Evolutionary conservation across 305 asterid genomes (phyloP), one percentile per base, ranked within the genome.

Genomic region (Andrographis paniculata): DNA sequence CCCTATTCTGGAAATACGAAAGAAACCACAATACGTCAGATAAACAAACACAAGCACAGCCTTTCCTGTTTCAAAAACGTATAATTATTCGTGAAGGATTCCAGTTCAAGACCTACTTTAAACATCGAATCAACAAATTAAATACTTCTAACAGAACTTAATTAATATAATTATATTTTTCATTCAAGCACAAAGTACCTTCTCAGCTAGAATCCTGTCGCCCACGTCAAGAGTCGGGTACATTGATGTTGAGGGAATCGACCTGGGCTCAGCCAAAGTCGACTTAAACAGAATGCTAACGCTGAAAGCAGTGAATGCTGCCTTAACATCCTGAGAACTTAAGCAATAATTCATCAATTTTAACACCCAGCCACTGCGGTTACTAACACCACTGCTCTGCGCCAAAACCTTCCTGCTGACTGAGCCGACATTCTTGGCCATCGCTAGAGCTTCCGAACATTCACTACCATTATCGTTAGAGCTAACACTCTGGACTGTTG

Each of bases 241-340:
- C 98, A 89, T 89, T 19, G 98, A 89, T 55, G 70, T 59, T 0
- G 98, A 82, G 3, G 95, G 94, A 61, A 89, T 89, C 20, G 84
- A 82, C 77, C 89, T 80, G 1, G 98, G 94, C 75, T 85, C 98
- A 1, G 95, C 98, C 71, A 89, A 58, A 43, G 84, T 78, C 19
- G 98, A 89, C 57, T 74, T 80, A 61, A 78, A 86, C 72, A 89
- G 45, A 42, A 89, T 69, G 46, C 84, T 76, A 35, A 89, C 93
- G 15, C 88, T 82, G 65, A 85, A 59, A 43, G 95, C 98, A 33
- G 98, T 89, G 60, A 82, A 75, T 42, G 77, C 94, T 1, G 98
- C 95, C 64, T 82, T 82, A 14, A 94, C 92, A 64, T 89, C 94
- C 61, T 80, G 94, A 4, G 84, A 78, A 57, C 70, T 80, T 28